Base-by-base conservation (phyloP, 495 filamentous ascomycete genomes). In the Trichocladium antarcticum region DNA sequence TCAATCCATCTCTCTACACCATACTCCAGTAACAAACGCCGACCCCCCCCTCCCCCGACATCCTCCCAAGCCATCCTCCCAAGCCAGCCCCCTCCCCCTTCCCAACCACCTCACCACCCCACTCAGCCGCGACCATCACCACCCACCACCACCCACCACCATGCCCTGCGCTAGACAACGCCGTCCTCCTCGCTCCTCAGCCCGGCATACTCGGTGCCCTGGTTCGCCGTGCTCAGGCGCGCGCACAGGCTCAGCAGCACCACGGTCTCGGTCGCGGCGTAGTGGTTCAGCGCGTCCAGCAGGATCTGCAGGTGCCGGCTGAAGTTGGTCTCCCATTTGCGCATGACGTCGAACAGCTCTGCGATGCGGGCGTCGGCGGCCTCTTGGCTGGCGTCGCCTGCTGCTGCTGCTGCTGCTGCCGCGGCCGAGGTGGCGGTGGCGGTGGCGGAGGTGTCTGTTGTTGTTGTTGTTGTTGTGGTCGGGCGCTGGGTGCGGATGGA, bases 191-290 rank as follows among this genome's bases (percentile, higher is more conserved):
- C 75, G 41, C 73, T 58, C 49, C 65, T 61, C 46, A 75, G 31
- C 21, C 76, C 76, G 9, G 68, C 67, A 52, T 66, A 75, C 54
- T 77, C 76, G 8, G 71, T 75, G 24, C 83, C 83, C 53, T 86
- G 82, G 47, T 78, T 84, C 31, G 83, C 85, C 35, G 80, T 84
- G 50, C 82, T 84, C 58, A 89, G 58, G 53, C 85, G 64, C 22
- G 86, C 85, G 63, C 86, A 89, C 6, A 98, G 71, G 49, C 90
- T 85, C 49, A 95, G 66, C 50, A 97, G 68, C 20, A 95, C 92
- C 24, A 96, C 92, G 54, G 92, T 97, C 69, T 98, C 92, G 2
- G 92, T 98, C 0, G 89, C 90, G 1, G 92, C 92, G 55, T 94
- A 94, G 64, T 97, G 95, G 55, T 97, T 95, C 57, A 98, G 67